Evolutionary conservation across 2,329 filamentous ascomycete genomes (phyloP), one percentile per base, ranked within the genome.

Genomic region (Penicillium sp.): DNA sequence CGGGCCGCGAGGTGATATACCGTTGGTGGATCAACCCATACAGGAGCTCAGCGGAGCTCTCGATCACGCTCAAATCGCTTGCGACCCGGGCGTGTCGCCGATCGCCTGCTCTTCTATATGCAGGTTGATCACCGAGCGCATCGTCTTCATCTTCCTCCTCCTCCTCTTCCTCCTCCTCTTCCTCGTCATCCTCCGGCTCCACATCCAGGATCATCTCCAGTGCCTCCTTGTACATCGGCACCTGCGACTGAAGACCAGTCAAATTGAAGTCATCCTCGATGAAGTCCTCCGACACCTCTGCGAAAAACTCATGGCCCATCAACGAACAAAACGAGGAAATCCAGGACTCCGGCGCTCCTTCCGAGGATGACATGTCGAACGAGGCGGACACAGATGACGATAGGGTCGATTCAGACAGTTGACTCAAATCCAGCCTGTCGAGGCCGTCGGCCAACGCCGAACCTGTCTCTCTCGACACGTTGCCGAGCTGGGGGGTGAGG

Each of bases 241-340:
- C 94, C 78, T 97, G 93, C 59, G 88, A 90, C 77, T 96, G 92
- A 70, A 99, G 82, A 50, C 94, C 94, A 0, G 94, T 99, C 64
- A 99, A 82, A 77, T 99, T 99, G 83, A 99, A 99, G 77, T 99
- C 94, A 86, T 99, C 94, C 77, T 99, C 94, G 73, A 99, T 97
- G 70, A 99, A 99, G 72, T 99, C 94, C 78, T 99, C 94, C 46
- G 91, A 94, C 50, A 99, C 93, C 80, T 99, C 94, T 62, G 94
- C 94, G 77, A 99, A 99, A 80, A 97, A 99, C 77, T 99, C 94
- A 75, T 99, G 94, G 61, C 94, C 94, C 60, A 97, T 85, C 46
- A 97, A 82, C 40, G 91, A 92, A 81, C 94, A 99, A 77, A 97
- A 99, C 58, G 93, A 95, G 63, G 91, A 89, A 80, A 99, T 97